These are phyloP conservation scores for Berberis thunbergii DNA, from an alignment of 164 flowering plant genomes.

Conservation along the genomic window DNA sequence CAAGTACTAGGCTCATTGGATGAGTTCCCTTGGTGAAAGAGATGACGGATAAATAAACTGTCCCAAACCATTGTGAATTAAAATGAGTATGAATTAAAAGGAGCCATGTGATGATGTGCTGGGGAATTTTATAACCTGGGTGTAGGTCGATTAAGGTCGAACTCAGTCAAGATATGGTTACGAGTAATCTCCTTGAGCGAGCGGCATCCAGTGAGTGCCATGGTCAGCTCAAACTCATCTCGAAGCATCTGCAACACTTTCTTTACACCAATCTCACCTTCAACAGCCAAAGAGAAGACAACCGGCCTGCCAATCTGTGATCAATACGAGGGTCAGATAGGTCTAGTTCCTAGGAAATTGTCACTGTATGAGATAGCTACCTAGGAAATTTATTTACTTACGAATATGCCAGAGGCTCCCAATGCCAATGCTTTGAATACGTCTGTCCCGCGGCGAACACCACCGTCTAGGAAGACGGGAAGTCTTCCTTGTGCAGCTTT, in stretches of 20 bases:
- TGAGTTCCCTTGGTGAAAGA: too few species aligned
- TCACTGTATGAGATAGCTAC: neutral
- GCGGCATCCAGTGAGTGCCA: constrained; percentile 91
- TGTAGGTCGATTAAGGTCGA: constrained; percentile 39
- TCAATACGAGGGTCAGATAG: neutral
- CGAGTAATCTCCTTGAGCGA: constrained; percentile 79
- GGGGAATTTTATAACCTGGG: constrained; percentile 23
- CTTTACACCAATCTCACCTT: constrained; percentile 89
- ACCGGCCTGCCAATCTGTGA: constrained; percentile 91
- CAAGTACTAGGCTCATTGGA: too few species aligned
- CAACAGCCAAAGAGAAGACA: constrained; percentile 74
- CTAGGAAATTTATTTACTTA: constrained; percentile 25
- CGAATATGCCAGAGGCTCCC: constrained; percentile 91
- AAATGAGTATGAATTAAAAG: too few species aligned
- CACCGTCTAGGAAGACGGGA: constrained; percentile 71
- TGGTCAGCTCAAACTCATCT: constrained; percentile 90
- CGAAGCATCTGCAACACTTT: constrained; percentile 85
- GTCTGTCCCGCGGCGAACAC: constrained; percentile 92
- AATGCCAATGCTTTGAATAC: constrained; percentile 95
- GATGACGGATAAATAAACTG: too few species aligned
- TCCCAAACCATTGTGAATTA: too few species aligned
- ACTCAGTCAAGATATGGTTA: constrained; percentile 52
- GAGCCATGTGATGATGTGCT: too few species aligned
- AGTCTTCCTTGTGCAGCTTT: constrained; percentile 48
- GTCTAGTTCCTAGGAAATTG: neutral